Conservation (phyloP, 768 basidiomycete genomes). For the Mrakia frigida region DNA sequence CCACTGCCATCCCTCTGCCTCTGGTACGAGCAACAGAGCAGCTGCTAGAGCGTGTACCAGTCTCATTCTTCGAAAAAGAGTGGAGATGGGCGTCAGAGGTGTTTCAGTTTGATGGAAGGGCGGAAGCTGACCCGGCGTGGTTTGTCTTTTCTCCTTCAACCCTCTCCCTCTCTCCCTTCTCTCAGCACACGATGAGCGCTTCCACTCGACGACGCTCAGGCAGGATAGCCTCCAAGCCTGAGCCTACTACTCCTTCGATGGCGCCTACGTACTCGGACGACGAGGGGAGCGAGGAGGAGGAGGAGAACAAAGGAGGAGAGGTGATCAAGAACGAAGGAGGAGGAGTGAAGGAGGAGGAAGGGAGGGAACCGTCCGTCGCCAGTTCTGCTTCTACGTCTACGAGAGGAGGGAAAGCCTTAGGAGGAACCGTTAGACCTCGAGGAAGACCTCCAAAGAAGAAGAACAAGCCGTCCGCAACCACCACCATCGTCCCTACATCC, state of each 20-base stretch:
- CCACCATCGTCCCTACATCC: not conserved
- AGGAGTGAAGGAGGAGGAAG: not conserved
- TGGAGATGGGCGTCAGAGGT: not conserved
- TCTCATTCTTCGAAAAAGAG: not conserved
- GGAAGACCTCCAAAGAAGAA: not conserved
- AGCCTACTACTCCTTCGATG: not conserved
- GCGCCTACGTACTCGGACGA: not conserved
- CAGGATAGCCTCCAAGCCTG: not conserved
- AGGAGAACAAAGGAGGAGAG: not conserved
- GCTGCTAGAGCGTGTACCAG: not conserved
- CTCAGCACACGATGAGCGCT: not conserved
- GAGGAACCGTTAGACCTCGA: not conserved
- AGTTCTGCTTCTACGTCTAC: not conserved
- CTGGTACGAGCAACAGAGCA: not conserved
- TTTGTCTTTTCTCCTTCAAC: not conserved
- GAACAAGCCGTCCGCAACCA: not conserved
- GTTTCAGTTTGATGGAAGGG: not conserved
- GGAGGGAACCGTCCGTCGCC: not conserved
- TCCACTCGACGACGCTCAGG: not conserved
- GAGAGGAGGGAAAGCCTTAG: not conserved
- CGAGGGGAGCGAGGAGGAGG: not conserved
- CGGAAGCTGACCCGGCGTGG: not conserved
- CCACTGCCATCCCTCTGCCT: not conserved
- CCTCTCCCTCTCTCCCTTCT: not conserved
- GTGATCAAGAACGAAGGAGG: not conserved